Base-by-base conservation (phyloP, 2,329 filamentous ascomycete genomes). In the Meredithiella fracta region DNA sequence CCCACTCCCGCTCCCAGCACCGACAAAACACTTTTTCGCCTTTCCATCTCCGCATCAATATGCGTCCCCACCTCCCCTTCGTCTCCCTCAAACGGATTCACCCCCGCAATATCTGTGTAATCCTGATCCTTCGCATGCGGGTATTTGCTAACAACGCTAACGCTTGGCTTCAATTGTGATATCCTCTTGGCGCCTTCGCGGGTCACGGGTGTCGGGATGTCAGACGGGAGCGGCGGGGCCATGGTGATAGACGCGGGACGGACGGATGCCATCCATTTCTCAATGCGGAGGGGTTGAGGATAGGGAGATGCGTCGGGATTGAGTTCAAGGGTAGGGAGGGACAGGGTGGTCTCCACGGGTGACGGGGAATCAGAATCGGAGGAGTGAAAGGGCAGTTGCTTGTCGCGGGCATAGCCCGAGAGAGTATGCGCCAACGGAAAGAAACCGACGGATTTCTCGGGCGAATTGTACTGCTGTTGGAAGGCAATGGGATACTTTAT, bases 111-210 rank as follows among this genome's bases (percentile, higher is more conserved):
- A 17, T 60, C 58, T 14, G 58, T 52, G 49, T 60, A 60, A 52
- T 60, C 53, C 51, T 60, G 59, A 29, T 58, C 37, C 20, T 59
- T 54, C 22, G 59, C 59, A 20, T 50, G n/a, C 20, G 59, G 59
- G 42, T 60, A 59, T 54, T 55, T 56, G 44, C 26, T 53, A 22
- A 60, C 54, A 5, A 60, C 54, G 40, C 58, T 59, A 8, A 56
- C 38, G 8, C 40, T 25, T 40, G 57, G 47, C 17, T 54, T 47
- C 49, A 55, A 20, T 8, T 31, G 25, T 5, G 23, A 14, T 31
- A 29, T 20, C 23, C 29, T 52, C 44, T 34, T 40, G 11, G 47
- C 1, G 9, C 26, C 26, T 5, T 26, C n/a, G 20, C 31, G n/a
- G 25, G 29, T 22, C 23, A 31, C 9, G 14, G 22, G 53, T 8